Evolutionary conservation across 164 flowering plant species (phyloP), one percentile per base, ranked within the genome.

Genomic region (Piper longum): DNA sequence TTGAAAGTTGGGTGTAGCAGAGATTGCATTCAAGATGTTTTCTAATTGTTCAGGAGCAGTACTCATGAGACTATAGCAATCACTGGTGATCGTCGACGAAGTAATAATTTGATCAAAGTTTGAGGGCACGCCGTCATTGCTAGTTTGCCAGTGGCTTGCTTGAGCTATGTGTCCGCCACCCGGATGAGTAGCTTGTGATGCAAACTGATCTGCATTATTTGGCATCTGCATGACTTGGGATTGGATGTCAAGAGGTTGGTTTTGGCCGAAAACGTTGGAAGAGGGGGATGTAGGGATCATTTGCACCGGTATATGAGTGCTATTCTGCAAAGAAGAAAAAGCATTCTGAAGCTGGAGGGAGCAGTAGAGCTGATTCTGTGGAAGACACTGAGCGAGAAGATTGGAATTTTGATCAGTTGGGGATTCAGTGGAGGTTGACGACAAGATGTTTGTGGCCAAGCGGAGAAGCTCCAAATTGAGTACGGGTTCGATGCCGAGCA

Each of bases 391-490:
- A n/a, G 26, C 55, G 43, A 67, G 44, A 14, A 66, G 73, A 16
- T 64, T 69, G 4, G 64, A 66, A 55, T 70, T 77, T 60, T 73
- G 76, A 9, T 60, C 64, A 26, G 36, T 26, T 26, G 1, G 36
- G 36, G 36, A 26, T 56, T 75, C 77, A 8, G 81, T 8, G 12
- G 52, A 48, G 36, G 36, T 26, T 9, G 52, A 66, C 0, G 84
- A 73, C 13, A 81, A 19, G 36, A 86, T 72, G 14, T 80, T 74
- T 3, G 81, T 65, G 43, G 87, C 89, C 11, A 86, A 73, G 68
- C 73, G 74, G 4, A 91, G 74, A 7, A 84, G 72, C 7, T 91
- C 87, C 0, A 86, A 82, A 66, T 84, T 82, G 4, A 87, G 71
- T 1, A 81, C 14, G 2, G 80, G 75, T 43, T 88, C 91, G n/a